Evolutionary conservation across 805 yeast genomes (phyloP).

Genomic region (Cyberlindnera americana): DNA sequence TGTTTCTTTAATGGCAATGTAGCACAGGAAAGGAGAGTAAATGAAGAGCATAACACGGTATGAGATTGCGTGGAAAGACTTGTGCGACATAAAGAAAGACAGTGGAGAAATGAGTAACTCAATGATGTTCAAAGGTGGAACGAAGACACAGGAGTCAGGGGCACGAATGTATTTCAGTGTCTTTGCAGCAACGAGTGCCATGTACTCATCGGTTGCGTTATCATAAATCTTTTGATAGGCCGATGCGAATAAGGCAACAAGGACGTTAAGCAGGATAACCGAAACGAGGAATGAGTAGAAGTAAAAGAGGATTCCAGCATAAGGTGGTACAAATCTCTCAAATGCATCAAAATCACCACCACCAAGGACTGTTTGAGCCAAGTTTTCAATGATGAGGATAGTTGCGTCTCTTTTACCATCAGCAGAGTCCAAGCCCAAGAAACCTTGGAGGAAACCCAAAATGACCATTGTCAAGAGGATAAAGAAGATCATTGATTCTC

Average conservation of each 20-base stretch:
- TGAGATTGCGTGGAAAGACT: conserved; percentile 39
- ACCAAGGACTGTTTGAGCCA: conserved; percentile 71
- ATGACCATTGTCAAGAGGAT: conserved; percentile 66
- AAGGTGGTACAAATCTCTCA: conserved; percentile 75
- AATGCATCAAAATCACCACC: conserved; percentile 70
- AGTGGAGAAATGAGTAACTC: conserved; percentile 53
- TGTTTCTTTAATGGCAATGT: conserved; percentile 63
- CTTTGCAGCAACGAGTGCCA: conserved; percentile 81
- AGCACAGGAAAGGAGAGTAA: conserved; percentile 63
- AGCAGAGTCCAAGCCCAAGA: conserved; percentile 80
- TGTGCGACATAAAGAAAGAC: conserved; percentile 37
- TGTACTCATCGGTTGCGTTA: conserved; percentile 79
- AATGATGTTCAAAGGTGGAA: conserved; percentile 78
- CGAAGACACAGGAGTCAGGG: conserved; percentile 81
- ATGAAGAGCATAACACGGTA: conserved; percentile 57
- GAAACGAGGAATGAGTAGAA: conserved; percentile 71
- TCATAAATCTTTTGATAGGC: conserved; percentile 80
- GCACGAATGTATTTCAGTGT: conserved; percentile 82
- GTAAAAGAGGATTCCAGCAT: conserved; percentile 77
- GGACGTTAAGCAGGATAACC: conserved; percentile 73
- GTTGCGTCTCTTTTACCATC: conserved; percentile 84
- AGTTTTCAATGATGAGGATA: conserved; percentile 52
- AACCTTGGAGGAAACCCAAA: conserved; percentile 82
- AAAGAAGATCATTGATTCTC: conserved; percentile 80
- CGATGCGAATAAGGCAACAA: conserved; percentile 80